Conservation (phyloP, 345 rosid species). For the Mercurialis annua region DNA sequence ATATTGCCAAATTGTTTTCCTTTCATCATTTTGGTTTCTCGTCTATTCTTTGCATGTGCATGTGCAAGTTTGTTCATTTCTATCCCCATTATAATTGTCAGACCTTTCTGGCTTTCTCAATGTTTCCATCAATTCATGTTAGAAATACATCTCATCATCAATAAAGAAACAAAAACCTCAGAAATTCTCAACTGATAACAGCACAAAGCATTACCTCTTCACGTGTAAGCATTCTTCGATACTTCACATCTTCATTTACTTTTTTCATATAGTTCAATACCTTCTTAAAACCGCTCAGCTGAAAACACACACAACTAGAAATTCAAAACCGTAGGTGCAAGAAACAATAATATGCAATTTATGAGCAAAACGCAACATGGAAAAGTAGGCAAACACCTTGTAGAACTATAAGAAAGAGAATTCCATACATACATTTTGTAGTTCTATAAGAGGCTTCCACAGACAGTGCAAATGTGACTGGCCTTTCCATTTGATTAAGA, state of each 20-base stretch:
- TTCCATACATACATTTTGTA: constrained; percentile 70
- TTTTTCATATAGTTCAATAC: constrained; percentile 91
- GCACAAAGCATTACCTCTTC: constrained; percentile 70
- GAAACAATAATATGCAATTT: background rate
- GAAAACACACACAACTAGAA: constrained; percentile 29
- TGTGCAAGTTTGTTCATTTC: too few species aligned
- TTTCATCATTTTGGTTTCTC: background rate
- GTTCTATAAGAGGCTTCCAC: constrained; percentile 79
- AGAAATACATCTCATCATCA: background rate
- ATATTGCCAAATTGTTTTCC: background rate
- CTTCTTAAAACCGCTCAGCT: constrained; percentile 98
- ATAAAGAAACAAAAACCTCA: constrained; percentile 8
- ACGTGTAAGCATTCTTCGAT: constrained; percentile 69
- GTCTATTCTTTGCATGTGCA: background rate
- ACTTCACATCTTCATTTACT: constrained; percentile 77
- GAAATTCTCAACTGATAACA: background rate
- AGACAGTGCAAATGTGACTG: constrained; percentile 98
- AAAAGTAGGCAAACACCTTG: background rate
- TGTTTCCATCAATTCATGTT: background rate
- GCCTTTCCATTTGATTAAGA: constrained; percentile 98
- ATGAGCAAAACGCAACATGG: background rate
- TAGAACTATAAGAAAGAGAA: background rate
- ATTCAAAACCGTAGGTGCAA: constrained; percentile 10
- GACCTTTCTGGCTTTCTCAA: too few species aligned
- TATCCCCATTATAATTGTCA: too few species aligned